phyloP scores from a whole-genome alignment of 1,284 basidiomycete genomes.

The Tilletia walkeri region DNA sequence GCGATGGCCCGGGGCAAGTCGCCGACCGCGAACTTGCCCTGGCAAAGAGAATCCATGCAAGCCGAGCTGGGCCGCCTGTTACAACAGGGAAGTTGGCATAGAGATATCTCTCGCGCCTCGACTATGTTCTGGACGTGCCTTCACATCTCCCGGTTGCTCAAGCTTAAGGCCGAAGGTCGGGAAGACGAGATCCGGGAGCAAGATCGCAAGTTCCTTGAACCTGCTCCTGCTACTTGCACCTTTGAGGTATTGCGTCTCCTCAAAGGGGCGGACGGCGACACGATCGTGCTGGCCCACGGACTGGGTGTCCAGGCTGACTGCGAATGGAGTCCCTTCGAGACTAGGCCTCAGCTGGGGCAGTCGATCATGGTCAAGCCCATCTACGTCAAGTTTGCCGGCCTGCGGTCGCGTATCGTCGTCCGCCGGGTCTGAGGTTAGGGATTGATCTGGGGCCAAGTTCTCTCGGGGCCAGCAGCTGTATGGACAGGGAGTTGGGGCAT shows the following conservation, averaged over 20 bases:
- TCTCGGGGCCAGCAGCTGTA: too few relatives aligned
- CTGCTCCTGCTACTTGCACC: constrained; percentile 22
- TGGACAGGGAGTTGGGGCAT: too few relatives aligned
- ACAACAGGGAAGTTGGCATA: constrained; percentile 32
- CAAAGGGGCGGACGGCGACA: constrained; percentile 22
- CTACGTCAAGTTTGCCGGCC: constrained; percentile 27
- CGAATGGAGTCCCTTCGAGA: constrained; percentile 26
- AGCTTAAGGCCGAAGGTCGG: neutral
- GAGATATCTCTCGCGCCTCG: constrained; percentile 28
- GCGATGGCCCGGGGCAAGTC: neutral
- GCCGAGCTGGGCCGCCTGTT: constrained; percentile 31
- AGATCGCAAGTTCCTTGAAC: constrained; percentile 13
- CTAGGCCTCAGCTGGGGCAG: constrained; percentile 20
- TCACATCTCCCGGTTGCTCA: constrained; percentile 26
- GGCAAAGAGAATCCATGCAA: constrained; percentile 17
- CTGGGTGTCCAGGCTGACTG: constrained; percentile 31
- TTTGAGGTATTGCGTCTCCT: constrained; percentile 28
- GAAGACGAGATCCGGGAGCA: neutral
- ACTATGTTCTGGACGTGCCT: constrained; percentile 35
- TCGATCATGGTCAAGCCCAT: constrained; percentile 24
- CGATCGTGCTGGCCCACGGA: constrained; percentile 31
- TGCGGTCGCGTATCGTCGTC: constrained; percentile 26
- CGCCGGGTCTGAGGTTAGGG: constrained; percentile 18
- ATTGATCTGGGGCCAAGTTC: too few relatives aligned
- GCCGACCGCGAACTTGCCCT: constrained; percentile 19